These are phyloP conservation scores for Colletotrichum sp. DNA, from an alignment of 2,329 filamentous ascomycete species.

Conservation along the genomic window DNA sequence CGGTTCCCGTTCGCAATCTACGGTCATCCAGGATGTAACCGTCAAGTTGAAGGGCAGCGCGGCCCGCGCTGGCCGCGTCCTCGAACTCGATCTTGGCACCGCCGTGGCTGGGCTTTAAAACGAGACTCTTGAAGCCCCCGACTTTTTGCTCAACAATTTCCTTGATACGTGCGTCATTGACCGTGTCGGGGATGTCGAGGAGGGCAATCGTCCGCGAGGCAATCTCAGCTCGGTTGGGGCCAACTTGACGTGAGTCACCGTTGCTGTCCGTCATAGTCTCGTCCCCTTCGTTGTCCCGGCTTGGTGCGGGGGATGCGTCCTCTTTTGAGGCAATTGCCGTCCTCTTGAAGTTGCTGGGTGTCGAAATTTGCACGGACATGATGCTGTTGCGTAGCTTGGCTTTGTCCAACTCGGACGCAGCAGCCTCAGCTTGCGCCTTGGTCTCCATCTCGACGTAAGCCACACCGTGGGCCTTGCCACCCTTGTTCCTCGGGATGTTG, in stretches of 20 bases:
- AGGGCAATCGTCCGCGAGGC: conserved; percentile 77
- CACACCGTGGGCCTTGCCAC: conserved; percentile 75
- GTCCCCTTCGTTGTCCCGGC: conserved; percentile 41
- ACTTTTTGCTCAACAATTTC: conserved; percentile 69
- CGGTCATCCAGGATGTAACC: conserved; percentile 59
- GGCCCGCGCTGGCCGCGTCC: conserved; percentile 73
- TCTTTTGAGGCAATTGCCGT: conserved; percentile 45
- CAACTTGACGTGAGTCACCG: conserved; percentile 1
- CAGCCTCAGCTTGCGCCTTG: conserved; percentile 70
- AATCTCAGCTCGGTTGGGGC: conserved; percentile 50
- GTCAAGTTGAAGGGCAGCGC: conserved; percentile 66
- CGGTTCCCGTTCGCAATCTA: conserved; percentile 58
- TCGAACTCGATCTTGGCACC: conserved; percentile 87
- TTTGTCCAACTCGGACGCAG: conserved; percentile 72
- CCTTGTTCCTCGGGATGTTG: conserved; percentile 71
- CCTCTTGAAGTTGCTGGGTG: conserved; percentile 60
- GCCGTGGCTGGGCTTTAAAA: conserved; percentile 80
- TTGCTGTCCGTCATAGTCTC: conserved; percentile 39
- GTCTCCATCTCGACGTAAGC: conserved; percentile 80
- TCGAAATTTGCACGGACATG: conserved; percentile 68
- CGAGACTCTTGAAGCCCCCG: conserved; percentile 75
- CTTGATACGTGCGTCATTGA: conserved; percentile 85
- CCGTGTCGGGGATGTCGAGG: conserved; percentile 87
- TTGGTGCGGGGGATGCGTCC: conserved; percentile 38
- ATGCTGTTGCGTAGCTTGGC: conserved; percentile 72